These are phyloP conservation scores for Venturia nashicola DNA, from an alignment of 2,329 filamentous ascomycete genomes.

Conservation along the genomic window DNA sequence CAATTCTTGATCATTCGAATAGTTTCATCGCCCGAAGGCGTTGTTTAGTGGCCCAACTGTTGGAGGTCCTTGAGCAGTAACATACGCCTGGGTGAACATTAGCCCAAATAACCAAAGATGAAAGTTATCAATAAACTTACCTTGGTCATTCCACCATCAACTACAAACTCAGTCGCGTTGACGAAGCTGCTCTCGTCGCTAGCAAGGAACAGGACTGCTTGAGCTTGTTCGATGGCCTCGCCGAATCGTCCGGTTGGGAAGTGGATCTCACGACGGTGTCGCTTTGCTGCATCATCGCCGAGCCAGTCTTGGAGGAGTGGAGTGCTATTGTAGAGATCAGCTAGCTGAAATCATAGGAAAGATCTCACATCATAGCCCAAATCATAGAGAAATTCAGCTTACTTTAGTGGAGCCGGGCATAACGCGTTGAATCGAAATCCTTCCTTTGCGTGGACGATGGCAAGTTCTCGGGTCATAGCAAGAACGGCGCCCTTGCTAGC, in stretches of 20 bases:
- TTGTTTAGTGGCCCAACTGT: constrained; percentile 7
- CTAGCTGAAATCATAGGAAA: not conserved
- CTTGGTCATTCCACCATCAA: constrained; percentile 92
- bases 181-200: constrained; percentile 84
- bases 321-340: constrained; percentile 38
- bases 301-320: constrained; percentile 88
- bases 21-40: constrained; percentile 1
- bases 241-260: constrained; percentile 83
- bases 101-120: not conserved
- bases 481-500: constrained; percentile 88
- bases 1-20: not conserved
- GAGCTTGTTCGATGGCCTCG: constrained; percentile 86
- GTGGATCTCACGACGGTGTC: constrained; percentile 71
- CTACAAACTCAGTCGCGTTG: constrained; percentile 83
- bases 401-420: constrained; percentile 82
- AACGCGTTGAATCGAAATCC: constrained; percentile 82
- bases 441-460: constrained; percentile 84
- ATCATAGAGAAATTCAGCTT: constrained; percentile 15
- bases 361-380: not conserved
- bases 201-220: constrained; percentile 77
- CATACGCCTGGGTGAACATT: constrained; percentile 5
- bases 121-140: constrained; percentile 17
- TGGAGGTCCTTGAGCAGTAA: constrained; percentile 11
- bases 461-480: constrained; percentile 78
- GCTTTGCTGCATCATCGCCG: constrained; percentile 73